Base-by-base conservation (phyloP, 2,329 filamentous ascomycete genomes). In the Trichoderma arundinaceum region DNA sequence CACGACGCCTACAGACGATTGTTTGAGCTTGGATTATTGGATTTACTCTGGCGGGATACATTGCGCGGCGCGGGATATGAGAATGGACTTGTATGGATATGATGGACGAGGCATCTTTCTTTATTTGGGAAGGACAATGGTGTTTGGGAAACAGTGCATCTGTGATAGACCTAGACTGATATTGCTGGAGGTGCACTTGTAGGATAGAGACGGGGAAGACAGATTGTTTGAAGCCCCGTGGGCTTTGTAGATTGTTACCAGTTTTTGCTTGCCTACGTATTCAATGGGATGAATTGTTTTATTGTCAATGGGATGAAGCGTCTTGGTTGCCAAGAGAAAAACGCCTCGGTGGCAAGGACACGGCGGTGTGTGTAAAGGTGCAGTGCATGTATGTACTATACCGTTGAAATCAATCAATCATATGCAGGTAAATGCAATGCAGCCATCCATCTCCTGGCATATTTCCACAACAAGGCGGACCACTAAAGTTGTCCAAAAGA, bases 151-250 rank as follows among this genome's bases (percentile, higher is more conserved):
- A 38, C 22, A 38, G 56, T 59, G 56, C 56, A 48, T 46, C 56
- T 59, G n/a, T 43, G 56, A 59, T 59, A 59, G 56, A 59, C n/a
- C 32, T 59, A 59, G 56, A 59, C 41, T 59, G 56, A 59, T 46
- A 39, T 12, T 53, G 33, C 43, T 59, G 56, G 56, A 59, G 56
- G 43, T 48, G 56, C 56, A 59, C 56, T 48, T 48, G 56, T 38
- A 43, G 60, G 48, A 43, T 39, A 53, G 48, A n/a, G 1, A 53
- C 35, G 41, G 8, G 38, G 17, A 41, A 32, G 53, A 57, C 38
- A 57, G 7, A 59, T 32, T n/a, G 58, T 17, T 41, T 41, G 38
- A 19, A 15, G 53, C 13, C 17, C 4, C 28, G 38, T 53, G 12
- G 43, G 54, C 10, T 58, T 51, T 52, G 32, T 15, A 33, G 28